Evolutionary conservation across 208 protist genomes (phyloP).

Genomic region (Herpetomonas samuelpessoai): DNA sequence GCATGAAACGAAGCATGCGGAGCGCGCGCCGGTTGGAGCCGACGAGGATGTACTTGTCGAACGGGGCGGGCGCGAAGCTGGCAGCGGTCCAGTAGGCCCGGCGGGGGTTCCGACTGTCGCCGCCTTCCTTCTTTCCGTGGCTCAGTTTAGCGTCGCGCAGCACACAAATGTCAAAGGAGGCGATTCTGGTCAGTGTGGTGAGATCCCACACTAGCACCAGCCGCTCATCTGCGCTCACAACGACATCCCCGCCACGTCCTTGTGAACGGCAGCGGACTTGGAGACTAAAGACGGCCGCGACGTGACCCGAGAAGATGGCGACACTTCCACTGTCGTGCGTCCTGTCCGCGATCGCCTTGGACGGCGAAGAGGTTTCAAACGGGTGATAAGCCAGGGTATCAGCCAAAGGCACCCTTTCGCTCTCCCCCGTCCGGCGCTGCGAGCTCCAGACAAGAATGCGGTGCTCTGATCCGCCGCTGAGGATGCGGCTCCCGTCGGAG

Average conservation of each 20-base stretch:
- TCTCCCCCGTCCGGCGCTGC: neutral
- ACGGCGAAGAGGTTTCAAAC: neutral
- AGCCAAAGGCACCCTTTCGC: no score
- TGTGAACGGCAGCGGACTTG: neutral
- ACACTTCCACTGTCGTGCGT: no score
- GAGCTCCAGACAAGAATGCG: constrained; percentile 5
- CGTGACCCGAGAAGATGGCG: constrained; percentile 1
- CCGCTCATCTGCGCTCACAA: constrained; percentile 22
- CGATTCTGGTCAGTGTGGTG: constrained; percentile 7
- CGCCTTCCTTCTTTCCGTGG: no score
- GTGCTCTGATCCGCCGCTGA: constrained; percentile 6
- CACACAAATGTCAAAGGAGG: constrained; percentile 9
- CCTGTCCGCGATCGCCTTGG: no score
- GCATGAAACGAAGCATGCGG: neutral
- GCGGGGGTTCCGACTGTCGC: neutral
- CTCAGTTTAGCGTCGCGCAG: neutral
- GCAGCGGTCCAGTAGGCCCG: neutral
- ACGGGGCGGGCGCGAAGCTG: neutral
- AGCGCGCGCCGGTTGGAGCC: neutral
- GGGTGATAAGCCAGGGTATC: neutral
- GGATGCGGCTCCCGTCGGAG: neutral
- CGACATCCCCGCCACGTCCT: constrained; percentile 2
- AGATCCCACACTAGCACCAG: constrained; percentile 25
- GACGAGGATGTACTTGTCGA: constrained; percentile 4
- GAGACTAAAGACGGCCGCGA: neutral